These are phyloP conservation scores for Cucurbita maxima DNA, from an alignment of 306 rosid species.

Conservation along the genomic window DNA sequence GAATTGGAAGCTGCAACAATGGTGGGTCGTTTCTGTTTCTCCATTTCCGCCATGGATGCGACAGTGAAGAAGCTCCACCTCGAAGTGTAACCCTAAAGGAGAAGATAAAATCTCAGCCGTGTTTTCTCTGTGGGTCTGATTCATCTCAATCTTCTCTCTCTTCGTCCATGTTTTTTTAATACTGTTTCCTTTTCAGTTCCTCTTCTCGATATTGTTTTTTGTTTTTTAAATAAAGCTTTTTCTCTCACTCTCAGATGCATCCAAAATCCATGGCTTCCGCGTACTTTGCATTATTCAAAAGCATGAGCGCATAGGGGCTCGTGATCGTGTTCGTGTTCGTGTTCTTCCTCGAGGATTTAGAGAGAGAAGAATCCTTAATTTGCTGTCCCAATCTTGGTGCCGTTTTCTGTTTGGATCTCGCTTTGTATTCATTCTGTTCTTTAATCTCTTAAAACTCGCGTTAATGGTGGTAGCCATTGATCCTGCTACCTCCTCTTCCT, in stretches of 20 bases:
- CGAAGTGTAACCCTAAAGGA: background rate
- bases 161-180: background rate
- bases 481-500: background rate
- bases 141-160: background rate
- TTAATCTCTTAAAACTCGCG: background rate
- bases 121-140: background rate
- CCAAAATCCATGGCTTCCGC: slow-evolving; percentile 43
- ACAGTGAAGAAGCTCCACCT: background rate
- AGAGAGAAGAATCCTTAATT: slow-evolving; percentile 37
- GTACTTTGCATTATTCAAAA: slow-evolving; percentile 20
- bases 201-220: slow-evolving; percentile 15
- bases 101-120: background rate
- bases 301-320: slow-evolving; percentile 38
- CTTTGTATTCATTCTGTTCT: too few species aligned
- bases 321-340: slow-evolving; percentile 24
- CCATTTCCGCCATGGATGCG: slow-evolving; percentile 2
- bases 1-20: background rate
- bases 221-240: too few species aligned
- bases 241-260: slow-evolving; percentile 22
- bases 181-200: background rate
- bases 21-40: background rate
- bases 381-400: slow-evolving; percentile 65
- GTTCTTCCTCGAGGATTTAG: background rate
- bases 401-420: slow-evolving; percentile 58
- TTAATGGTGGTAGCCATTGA: background rate